Base-by-base conservation (phyloP, 2,329 filamentous ascomycete species). In the Fulvia fulva region DNA sequence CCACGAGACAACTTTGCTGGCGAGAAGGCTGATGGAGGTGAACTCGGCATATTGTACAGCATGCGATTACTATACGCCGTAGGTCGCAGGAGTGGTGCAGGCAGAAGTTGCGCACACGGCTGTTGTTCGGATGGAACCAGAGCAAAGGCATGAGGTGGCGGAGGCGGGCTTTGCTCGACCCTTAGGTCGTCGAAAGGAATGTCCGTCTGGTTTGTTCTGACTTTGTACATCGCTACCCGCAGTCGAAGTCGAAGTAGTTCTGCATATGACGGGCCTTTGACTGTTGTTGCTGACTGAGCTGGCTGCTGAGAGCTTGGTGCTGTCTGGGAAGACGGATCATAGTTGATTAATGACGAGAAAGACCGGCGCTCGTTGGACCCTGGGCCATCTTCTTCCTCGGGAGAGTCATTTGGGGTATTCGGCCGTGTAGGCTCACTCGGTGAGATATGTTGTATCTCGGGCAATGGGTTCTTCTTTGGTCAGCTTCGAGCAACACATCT, bases 211-310 rank as follows among this genome's bases (percentile, higher is more conserved):
- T 88, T 85, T 1, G 88, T 91, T 57, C 81, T 82, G 64, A 92
- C 79, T 74, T 91, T 91, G 78, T 91, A 91, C 68, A 82, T 83
- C 14, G 87, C 89, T 21, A 91, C 81, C 26, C 83, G 80, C 16
- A 92, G 82, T n/a, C 88, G 82, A 9, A 90, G 80, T 53, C 82
- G 82, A 46, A 91, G 77, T 51, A 85, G 82, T 68, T 88, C 83
- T 21, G 85, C 86, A 74, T 62, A 55, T 9, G 65, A 68, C 26
- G 53, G 83, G 82, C 57, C 53, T 41, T 57, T 51, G 51, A 58
- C 52, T 14, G 60, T 30, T n/a, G 47, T 49, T 2, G 44, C 54
- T 22, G 50, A 37, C 5, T 32, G 23, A 26, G 47, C 23, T n/a
- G 28, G 50, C 14, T 53, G 37, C 23, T 63, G 61, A 28, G 59